These are phyloP conservation scores for Juncus inflexus DNA, from an alignment of 176 grass and related monocot species.

Conservation along the genomic window DNA sequence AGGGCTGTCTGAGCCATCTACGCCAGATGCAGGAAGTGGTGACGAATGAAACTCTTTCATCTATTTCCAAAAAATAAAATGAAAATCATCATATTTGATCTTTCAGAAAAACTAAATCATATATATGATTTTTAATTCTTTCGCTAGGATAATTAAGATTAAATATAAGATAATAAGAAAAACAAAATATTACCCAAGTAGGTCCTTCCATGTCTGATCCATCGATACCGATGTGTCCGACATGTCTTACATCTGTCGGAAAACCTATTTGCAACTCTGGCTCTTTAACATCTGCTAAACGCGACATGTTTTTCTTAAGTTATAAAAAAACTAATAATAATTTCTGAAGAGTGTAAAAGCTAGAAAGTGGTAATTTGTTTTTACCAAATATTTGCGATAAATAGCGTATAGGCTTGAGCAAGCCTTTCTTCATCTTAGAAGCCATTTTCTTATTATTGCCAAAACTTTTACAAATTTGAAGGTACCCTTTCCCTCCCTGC, in stretches of 20 bases:
- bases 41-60: constrained; percentile 34
- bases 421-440: constrained; percentile 36
- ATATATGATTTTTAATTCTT: too few species aligned
- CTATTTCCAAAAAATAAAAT: constrained; percentile 15
- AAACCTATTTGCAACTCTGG: constrained; percentile 38
- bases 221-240: constrained; percentile 37
- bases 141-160: too few species aligned
- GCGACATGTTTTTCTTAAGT: background rate
- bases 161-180: background rate
- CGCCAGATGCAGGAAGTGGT: constrained; percentile 8
- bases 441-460: constrained; percentile 7
- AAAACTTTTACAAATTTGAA: background rate
- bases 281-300: constrained; percentile 29
- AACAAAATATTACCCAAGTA: constrained; percentile 24
- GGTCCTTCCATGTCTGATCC: constrained; percentile 6
- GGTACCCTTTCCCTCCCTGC: background rate
- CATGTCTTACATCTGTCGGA: constrained; percentile 36
- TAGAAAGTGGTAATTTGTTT: constrained; percentile 2
- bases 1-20: constrained; percentile 2
- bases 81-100: background rate
- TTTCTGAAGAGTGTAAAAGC: background rate
- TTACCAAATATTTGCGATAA: constrained; percentile 30
- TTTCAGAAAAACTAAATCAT: background rate
- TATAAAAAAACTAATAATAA: background rate
- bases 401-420: constrained; percentile 30